These are phyloP conservation scores for Solanum aculeatissimum DNA, from an alignment of 305 asterid species.

Conservation along the genomic window DNA sequence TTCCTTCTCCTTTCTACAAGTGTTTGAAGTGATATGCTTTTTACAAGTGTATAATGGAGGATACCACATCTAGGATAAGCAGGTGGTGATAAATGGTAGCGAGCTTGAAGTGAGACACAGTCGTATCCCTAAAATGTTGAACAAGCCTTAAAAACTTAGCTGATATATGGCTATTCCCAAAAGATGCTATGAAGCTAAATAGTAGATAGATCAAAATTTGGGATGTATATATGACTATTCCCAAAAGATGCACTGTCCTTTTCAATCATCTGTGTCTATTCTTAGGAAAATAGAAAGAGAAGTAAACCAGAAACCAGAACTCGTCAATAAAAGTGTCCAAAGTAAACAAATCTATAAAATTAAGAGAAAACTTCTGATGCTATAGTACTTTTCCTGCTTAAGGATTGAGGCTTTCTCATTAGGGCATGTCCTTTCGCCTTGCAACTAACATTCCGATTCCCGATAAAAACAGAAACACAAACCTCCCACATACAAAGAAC, in stretches of 20 bases:
- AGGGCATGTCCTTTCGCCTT: background rate
- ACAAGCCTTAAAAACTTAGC: background rate
- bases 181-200: background rate
- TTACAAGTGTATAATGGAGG: background rate
- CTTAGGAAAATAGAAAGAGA: background rate
- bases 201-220: background rate
- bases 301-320: background rate
- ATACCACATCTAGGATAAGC: background rate
- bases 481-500: slow-evolving; percentile 99
- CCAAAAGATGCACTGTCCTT: background rate
- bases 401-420: background rate
- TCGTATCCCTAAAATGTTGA: background rate
- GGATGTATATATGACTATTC: no score
- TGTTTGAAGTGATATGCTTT: background rate
- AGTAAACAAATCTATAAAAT: background rate
- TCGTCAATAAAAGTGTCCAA: background rate
- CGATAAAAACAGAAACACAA: slow-evolving; percentile 18
- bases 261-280: slow-evolving; percentile 1
- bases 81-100: background rate
- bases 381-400: background rate
- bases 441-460: background rate
- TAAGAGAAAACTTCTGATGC: background rate
- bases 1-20: background rate
- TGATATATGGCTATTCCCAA: background rate
- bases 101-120: background rate